A percentile compares a stretch with the other conserved stretches of the same genome.
phyloP scores from a whole-genome alignment of 2,329 filamentous ascomycete genomes.

The Epicoccum sorghinum region DNA sequence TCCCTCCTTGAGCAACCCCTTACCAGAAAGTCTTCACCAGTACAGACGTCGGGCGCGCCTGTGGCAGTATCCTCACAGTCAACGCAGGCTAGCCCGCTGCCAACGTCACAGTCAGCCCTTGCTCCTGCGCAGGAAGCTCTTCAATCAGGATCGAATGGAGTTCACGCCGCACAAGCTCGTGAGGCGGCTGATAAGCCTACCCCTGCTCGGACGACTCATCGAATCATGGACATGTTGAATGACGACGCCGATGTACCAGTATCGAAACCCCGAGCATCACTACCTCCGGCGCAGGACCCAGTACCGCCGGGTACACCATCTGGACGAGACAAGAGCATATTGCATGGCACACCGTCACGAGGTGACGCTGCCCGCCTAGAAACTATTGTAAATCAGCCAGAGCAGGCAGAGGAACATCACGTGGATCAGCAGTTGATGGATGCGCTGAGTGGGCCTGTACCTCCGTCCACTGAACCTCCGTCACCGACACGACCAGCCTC shows the following conservation, averaged over 20 bases:
- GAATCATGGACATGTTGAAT: constrained; percentile 48
- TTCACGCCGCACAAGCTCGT: constrained; percentile 8
- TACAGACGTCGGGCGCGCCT: constrained; percentile 18
- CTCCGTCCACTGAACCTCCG: constrained; percentile 24
- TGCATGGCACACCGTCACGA: constrained; percentile 29
- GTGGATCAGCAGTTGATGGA: constrained; percentile 33
- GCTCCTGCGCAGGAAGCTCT: constrained; percentile 7
- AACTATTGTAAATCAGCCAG: constrained; percentile 25
- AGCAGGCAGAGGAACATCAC: constrained; percentile 27
- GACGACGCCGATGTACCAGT: constrained; percentile 41
- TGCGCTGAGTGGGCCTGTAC: constrained; percentile 21
- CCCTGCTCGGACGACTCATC: constrained; percentile 41
- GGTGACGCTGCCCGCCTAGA: constrained; percentile 26
- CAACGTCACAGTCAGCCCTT: constrained; percentile 13
- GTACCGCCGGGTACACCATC: constrained; percentile 22
- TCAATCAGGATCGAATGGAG: constrained; percentile 18
- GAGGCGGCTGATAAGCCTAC: constrained; percentile 26
- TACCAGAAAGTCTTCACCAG: constrained; percentile 25
- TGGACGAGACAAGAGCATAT: constrained; percentile 15
- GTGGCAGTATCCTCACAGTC: constrained; percentile 24
- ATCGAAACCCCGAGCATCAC: constrained; percentile 27
- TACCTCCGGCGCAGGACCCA: constrained; percentile 22
- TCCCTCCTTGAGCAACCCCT: constrained; percentile 23
- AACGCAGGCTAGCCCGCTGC: constrained; percentile 26
- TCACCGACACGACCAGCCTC: constrained; percentile 24